These are phyloP conservation scores for Vigna nakashimae DNA, from an alignment of 306 rosid species.

Conservation along the genomic window DNA sequence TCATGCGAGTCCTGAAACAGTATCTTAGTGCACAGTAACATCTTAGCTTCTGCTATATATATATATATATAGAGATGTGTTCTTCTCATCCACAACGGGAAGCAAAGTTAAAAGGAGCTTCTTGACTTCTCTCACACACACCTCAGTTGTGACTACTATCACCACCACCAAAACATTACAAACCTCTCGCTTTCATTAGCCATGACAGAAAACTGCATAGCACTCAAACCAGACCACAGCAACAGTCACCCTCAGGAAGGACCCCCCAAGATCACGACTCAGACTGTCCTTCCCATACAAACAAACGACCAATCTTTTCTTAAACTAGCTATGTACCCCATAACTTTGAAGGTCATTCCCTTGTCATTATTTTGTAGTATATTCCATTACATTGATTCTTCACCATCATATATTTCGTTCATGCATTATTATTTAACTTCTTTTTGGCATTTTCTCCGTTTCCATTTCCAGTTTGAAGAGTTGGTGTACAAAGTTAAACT, in stretches of 20 bases:
- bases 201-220: slow-evolving; percentile 50
- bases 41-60: slow-evolving; percentile 41
- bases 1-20: slow-evolving; percentile 34
- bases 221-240: slow-evolving; percentile 43
- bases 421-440: background rate
- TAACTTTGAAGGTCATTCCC: slow-evolving; percentile 67
- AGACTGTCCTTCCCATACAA: slow-evolving; percentile 45
- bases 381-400: slow-evolving; percentile 19
- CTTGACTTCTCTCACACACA: slow-evolving; percentile 36
- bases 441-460: background rate
- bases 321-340: slow-evolving; percentile 62
- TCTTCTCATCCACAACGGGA: slow-evolving; percentile 32
- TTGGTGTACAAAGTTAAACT: slow-evolving; percentile 68
- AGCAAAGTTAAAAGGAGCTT: slow-evolving; percentile 41
- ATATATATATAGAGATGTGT: slow-evolving; percentile 13
- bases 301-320: slow-evolving; percentile 49
- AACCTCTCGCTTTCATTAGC: slow-evolving; percentile 20
- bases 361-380: background rate
- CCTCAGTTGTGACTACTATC: background rate
- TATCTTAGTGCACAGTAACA: slow-evolving; percentile 22
- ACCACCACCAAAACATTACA: background rate
- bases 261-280: slow-evolving; percentile 46
- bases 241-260: slow-evolving; percentile 24
- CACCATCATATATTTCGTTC: slow-evolving; percentile 10
- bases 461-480: slow-evolving; percentile 75